Evolutionary conservation across 2,329 filamentous ascomycete species (phyloP).

Genomic region (Falciphora oryzae): DNA sequence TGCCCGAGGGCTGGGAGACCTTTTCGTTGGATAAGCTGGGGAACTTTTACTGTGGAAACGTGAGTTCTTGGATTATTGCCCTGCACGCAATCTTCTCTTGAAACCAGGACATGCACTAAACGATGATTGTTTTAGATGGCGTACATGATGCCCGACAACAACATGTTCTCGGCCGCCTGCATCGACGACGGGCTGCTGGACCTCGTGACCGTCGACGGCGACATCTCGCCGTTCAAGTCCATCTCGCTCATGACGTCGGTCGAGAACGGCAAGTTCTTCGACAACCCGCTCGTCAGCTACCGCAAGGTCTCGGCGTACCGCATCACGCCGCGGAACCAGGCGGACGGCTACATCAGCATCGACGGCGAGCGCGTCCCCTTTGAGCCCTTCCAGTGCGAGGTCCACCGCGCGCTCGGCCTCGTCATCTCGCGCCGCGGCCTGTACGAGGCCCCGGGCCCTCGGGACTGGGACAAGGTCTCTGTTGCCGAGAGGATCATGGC

Average conservation of each 20-base stretch:
- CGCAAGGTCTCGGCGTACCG: slow-evolving; percentile 84
- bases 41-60: slow-evolving; percentile 91
- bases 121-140: slow-evolving; percentile 56
- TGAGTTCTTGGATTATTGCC: slow-evolving; percentile 31
- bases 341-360: slow-evolving; percentile 83
- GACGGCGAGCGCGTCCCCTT: slow-evolving; percentile 88
- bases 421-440: slow-evolving; percentile 72
- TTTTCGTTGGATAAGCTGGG: slow-evolving; percentile 72
- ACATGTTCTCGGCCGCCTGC: slow-evolving; percentile 81
- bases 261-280: slow-evolving; percentile 70
- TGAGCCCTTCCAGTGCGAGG: slow-evolving; percentile 83
- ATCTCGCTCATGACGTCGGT: slow-evolving; percentile 66
- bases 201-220: slow-evolving; percentile 72
- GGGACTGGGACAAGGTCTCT: slow-evolving; percentile 39
- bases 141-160: slow-evolving; percentile 79
- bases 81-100: not conserved
- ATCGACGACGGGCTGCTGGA: slow-evolving; percentile 84
- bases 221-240: slow-evolving; percentile 60
- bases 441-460: slow-evolving; percentile 61
- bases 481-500: slow-evolving; percentile 23
- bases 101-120: not conserved
- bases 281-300: slow-evolving; percentile 71
- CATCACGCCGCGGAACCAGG: slow-evolving; percentile 66
- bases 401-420: slow-evolving; percentile 75
- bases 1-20: slow-evolving; percentile 73